Percentiles rank a stretch among this genome's conserved stretches.
Evolutionary conservation across 202 grass and related monocot species (phyloP).

Genomic region (Schoenoplectus triqueter): DNA sequence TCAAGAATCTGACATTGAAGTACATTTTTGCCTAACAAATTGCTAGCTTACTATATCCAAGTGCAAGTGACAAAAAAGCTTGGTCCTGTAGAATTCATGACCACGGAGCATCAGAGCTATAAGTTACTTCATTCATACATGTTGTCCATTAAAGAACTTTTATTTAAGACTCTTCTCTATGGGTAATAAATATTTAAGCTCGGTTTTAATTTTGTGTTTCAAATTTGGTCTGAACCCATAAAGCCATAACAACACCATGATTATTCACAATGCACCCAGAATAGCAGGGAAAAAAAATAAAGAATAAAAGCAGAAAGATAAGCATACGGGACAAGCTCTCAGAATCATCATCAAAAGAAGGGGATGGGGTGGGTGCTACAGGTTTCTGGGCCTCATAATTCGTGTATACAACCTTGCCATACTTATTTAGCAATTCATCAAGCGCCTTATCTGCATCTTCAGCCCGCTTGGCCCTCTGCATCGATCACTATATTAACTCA

Average conservation of each 20-base stretch:
- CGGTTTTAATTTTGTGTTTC: not conserved
- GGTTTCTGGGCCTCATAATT: constrained; percentile 46
- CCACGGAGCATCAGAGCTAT: not conserved
- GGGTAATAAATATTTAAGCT: not conserved
- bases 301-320: not conserved
- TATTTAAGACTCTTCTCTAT: not conserved
- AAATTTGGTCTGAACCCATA: not conserved
- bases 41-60: not conserved
- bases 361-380: constrained; percentile 39
- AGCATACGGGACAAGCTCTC: constrained; percentile 81
- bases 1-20: not conserved
- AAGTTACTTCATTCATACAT: not conserved
- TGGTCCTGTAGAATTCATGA: not conserved
- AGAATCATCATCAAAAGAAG: constrained; percentile 60
- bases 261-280: not conserved
- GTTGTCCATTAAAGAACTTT: not conserved
- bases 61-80: not conserved
- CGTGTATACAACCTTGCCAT: constrained; percentile 83
- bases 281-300: not conserved
- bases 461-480: constrained; percentile 53
- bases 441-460: constrained; percentile 73
- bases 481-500: not conserved
- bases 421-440: constrained; percentile 88
- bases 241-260: not conserved
- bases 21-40: not conserved